Evolutionary conservation across 495 filamentous ascomycete genomes (phyloP), one percentile per base, ranked within the genome.

Genomic region (Lophiostoma macrostomum): DNA sequence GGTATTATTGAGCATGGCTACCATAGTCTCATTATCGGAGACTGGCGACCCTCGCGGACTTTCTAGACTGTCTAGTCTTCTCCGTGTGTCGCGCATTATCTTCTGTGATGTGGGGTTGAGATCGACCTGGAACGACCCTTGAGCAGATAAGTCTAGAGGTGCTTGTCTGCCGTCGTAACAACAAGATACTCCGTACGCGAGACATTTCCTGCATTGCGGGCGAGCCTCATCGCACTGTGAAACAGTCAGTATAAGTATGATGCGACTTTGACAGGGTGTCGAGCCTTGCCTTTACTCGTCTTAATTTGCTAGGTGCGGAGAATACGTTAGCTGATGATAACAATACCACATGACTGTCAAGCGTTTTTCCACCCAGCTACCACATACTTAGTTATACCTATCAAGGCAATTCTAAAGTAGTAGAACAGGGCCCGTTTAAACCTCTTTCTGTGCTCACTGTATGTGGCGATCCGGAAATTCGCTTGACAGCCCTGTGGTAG

Each of bases 211-310:
- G 59, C 75, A 77, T 8, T 46, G 48, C 7, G 74, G 75, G 30
- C 67, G 69, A 1, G 53, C 58, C 52, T 76, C 74, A 55, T 77
- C 75, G 63, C 74, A 77, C 75, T 77, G 18, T 14, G 49, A n/a
- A 11, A 29, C 37, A 13, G 25, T 13, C 27, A 6, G 12, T 3
- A 20, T 19, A 11, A 32, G n/a, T 8, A 14, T 36, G 20, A n/a
- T 43, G 12, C 18, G 20, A 11, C 12, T 8, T 29, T 22, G 7
- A 29, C 4, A 11, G 20, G 5, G 12, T 10, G n/a, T n/a, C n/a
- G 51, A 11, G 14, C 39, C 60, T 58, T 53, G 71, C 74, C 58
- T 77, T 77, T 30, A 77, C 64, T 20, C 66, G 57, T 20, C 74
- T 58, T 18, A 77, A 37, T 65, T 76, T 77, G 64, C 74, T n/a